Evolutionary conservation across 2,329 filamentous ascomycete genomes (phyloP), one percentile per base, ranked within the genome.

Genomic region (Alternaria metachromatica): DNA sequence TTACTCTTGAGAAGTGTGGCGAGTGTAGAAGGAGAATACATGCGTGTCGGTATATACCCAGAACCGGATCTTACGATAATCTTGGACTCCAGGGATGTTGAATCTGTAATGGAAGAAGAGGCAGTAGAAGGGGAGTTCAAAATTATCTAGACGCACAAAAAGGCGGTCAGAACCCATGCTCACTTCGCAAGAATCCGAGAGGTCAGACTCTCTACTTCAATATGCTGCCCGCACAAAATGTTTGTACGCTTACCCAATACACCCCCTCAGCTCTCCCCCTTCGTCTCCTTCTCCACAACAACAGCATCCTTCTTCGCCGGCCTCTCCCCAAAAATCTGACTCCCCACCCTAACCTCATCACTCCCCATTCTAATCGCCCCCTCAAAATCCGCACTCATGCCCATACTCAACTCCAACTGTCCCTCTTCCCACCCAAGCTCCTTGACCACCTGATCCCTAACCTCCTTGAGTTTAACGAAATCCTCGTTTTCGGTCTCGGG

Each of bases 341-440:
- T 98, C 2, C 96, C 96, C 9, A 99, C 89, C 62, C 96, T 87
- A 6, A 99, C 94, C 84, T 98, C 94, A 71, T 88, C 86, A 81
- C 94, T 97, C 0, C 96, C 96, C 84, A 93, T 84, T 12, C 81
- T 82, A 75, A 98, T 90, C 0, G 96, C 96, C 8, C 90, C 92
- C 83, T 97, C 94, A 79, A 95, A 99, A 80, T 99, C 96, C 75
- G 93, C 89, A 78, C 94, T 97, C 96, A 99, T 99, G 7, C 95
- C 95, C 95, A 99, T 99, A 81, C 94, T 97, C 81, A 98, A 80
- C 84, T 97, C 94, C 72, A 97, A 78, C 64, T 86, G 85, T n/a
- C 83, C 81, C 15, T 84, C 78, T 15, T 83, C 77, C 44, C 88
- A 70, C 0, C 84, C 87, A 55, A 94, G 74, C 69, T 89, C 90